phyloP scores from a whole-genome alignment of 495 filamentous ascomycete genomes.

The Tuber calosporum region DNA sequence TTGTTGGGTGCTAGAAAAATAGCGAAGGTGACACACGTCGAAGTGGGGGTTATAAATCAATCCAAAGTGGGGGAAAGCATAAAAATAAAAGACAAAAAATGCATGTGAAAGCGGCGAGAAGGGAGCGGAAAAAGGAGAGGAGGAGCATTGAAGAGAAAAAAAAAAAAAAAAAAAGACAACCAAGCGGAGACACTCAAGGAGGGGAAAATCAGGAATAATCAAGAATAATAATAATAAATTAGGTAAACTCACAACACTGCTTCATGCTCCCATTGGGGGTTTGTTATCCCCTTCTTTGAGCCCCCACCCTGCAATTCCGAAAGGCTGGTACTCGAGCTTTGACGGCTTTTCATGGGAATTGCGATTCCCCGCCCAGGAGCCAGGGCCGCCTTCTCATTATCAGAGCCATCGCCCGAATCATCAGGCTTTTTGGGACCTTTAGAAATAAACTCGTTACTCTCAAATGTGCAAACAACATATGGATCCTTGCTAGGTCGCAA shows the following conservation, averaged over 20 bases:
- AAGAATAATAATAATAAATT: background rate
- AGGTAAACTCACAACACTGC: slow-evolving; percentile 72
- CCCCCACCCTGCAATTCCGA: slow-evolving; percentile 56
- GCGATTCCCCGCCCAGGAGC: slow-evolving; percentile 55
- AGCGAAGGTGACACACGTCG: slow-evolving; percentile 26
- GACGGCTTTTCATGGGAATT: slow-evolving; percentile 90
- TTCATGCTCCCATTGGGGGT: slow-evolving; percentile 92
- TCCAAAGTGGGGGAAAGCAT: slow-evolving; percentile 15
- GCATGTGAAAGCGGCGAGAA: slow-evolving; percentile 19
- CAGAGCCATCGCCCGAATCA: slow-evolving; percentile 15
- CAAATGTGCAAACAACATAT: slow-evolving; percentile 94
- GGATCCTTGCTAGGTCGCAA: slow-evolving; percentile 75
- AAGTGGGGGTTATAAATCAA: slow-evolving; percentile 17
- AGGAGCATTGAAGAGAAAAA: slow-evolving; percentile 12
- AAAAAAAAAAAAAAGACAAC: slow-evolving; percentile 1
- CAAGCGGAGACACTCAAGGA: slow-evolving; percentile 8
- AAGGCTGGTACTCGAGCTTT: slow-evolving; percentile 85
- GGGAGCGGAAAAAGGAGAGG: slow-evolving; percentile 23
- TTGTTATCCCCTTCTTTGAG: slow-evolving; percentile 66
- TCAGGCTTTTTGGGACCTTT: slow-evolving; percentile 57
- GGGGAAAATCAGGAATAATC: slow-evolving; percentile 7
- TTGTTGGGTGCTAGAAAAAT: slow-evolving; percentile 18
- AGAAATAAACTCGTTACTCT: slow-evolving; percentile 92
- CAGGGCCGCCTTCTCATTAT: slow-evolving; percentile 26
- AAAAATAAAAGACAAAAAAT: slow-evolving; percentile 9